Evolutionary conservation across 345 rosid genomes (phyloP), one percentile per base, ranked within the genome.

Genomic region (Salix arbutifolia): DNA sequence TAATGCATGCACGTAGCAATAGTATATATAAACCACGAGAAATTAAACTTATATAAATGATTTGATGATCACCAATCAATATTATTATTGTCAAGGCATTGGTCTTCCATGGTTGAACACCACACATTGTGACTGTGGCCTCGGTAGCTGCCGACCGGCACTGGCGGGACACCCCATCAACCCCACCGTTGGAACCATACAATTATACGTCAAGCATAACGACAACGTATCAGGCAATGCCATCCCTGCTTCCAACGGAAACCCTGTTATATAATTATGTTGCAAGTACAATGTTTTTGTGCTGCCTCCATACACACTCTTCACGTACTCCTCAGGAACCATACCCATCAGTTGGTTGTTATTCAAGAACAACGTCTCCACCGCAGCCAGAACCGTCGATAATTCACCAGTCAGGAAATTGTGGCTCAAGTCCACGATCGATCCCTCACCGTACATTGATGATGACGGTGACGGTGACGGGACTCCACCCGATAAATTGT

Each of bases 141-240:
- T 86, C 17, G 90, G 83, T 35, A 84, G 81, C 73, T 77, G 86
- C 7, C 67, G 76, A 7, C 96, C 92, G 64, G 86, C 85, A 23
- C 89, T 87, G 16, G 86, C 80, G 0, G 97, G 97, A 78, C 97
- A 94, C 1, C 83, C 76, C 66, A 79, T 75, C 31, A 85, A 61
- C 38, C 94, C 96, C 12, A 86, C 78, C 0, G 86, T 83, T n/a
- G 92, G 93, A 56, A 71, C 80, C 91, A 92, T 89, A 78, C 98
- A 94, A 68, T 94, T 94, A 70, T 94, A 94, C 1, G 92, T 87
- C 88, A 92, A 83, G 86, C 98, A 94, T 58, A 94, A 65, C 60
- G 88, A 84, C 66, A 74, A 90, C 48, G 93, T 67, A 72, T 86
- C 90, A 0, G 97, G 97, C 67, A 94, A 77, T 35, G 65, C 78